Evolutionary conservation across 176 grass and related monocot genomes (phyloP).

Genomic region (Ampelocalamus luodianensis): DNA sequence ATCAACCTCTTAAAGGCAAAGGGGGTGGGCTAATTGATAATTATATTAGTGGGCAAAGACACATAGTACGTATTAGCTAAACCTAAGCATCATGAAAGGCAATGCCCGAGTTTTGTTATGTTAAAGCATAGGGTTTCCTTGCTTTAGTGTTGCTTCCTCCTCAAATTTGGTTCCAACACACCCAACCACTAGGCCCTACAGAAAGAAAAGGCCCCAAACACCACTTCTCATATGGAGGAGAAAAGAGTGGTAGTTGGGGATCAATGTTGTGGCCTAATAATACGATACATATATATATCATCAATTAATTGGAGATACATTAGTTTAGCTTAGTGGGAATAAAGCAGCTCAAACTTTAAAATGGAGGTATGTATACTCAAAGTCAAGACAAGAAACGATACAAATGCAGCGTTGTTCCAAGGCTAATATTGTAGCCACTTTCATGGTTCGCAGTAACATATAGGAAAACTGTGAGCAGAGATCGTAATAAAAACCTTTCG

Average conservation of each 20-base stretch:
- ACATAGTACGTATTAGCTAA: slow-evolving; percentile 32
- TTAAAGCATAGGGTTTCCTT: slow-evolving; percentile 31
- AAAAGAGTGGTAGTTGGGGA: not conserved
- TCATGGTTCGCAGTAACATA: not conserved
- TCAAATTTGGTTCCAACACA: slow-evolving; percentile 44
- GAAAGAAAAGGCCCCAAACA: not conserved
- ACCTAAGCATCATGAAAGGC: slow-evolving; percentile 48
- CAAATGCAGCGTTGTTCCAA: not conserved
- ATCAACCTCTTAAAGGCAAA: slow-evolving; percentile 38
- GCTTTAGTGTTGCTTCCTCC: slow-evolving; percentile 49
- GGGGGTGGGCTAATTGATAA: slow-evolving; percentile 3
- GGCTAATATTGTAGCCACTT: not conserved
- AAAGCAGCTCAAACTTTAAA: slow-evolving; percentile 35
- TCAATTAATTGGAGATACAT: not conserved
- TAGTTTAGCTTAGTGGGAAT: slow-evolving; percentile 35
- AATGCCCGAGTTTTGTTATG: slow-evolving; percentile 41
- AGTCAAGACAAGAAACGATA: not conserved
- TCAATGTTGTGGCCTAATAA: slow-evolving; percentile 24
- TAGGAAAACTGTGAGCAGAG: not conserved
- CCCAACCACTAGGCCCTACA: slow-evolving; percentile 40
- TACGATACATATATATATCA: not conserved
- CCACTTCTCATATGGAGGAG: slow-evolving; percentile 21
- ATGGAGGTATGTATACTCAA: not conserved
- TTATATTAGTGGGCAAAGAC: slow-evolving; percentile 4
- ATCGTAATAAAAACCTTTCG: not conserved